Evolutionary conservation across 768 basidiomycete species (phyloP).

Genomic region (Phylloporus sp.): DNA sequence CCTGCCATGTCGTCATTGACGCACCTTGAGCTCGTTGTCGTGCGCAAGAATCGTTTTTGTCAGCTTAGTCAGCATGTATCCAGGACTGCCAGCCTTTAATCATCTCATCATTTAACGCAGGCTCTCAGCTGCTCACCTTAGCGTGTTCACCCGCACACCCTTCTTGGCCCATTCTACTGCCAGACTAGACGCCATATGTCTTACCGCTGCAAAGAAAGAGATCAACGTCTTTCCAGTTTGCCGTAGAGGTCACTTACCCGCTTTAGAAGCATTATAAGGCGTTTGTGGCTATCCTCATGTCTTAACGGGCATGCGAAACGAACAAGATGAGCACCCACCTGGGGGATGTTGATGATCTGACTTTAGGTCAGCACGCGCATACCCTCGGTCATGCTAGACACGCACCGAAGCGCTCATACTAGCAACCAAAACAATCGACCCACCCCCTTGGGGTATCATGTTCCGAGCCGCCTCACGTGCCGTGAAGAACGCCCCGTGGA

Average conservation of each 20-base stretch:
- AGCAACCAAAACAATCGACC: slow-evolving; percentile 81
- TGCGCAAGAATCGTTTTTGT: slow-evolving; percentile 78
- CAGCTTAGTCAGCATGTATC: slow-evolving; percentile 92
- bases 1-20: slow-evolving; percentile 3
- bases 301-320: background rate
- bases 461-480: slow-evolving; percentile 90
- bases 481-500: slow-evolving; percentile 93
- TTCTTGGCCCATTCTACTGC: slow-evolving; percentile 96
- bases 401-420: slow-evolving; percentile 89
- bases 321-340: slow-evolving; percentile 40
- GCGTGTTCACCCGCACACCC: slow-evolving; percentile 79
- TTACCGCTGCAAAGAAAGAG: slow-evolving; percentile 57
- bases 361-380: slow-evolving; percentile 8
- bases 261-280: slow-evolving; percentile 95
- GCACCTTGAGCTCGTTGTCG: slow-evolving; percentile 73
- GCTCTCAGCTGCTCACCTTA: slow-evolving; percentile 45
- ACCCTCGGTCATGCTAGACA: slow-evolving; percentile 3
- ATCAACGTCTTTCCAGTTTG: background rate
- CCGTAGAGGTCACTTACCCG: slow-evolving; percentile 44
- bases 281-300: slow-evolving; percentile 63
- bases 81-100: slow-evolving; percentile 61
- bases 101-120: background rate
- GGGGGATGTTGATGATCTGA: slow-evolving; percentile 86
- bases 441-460: slow-evolving; percentile 81
- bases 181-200: slow-evolving; percentile 89